phyloP scores from a whole-genome alignment of 495 filamentous ascomycete species.

The Annulohypoxylon moriforme region DNA sequence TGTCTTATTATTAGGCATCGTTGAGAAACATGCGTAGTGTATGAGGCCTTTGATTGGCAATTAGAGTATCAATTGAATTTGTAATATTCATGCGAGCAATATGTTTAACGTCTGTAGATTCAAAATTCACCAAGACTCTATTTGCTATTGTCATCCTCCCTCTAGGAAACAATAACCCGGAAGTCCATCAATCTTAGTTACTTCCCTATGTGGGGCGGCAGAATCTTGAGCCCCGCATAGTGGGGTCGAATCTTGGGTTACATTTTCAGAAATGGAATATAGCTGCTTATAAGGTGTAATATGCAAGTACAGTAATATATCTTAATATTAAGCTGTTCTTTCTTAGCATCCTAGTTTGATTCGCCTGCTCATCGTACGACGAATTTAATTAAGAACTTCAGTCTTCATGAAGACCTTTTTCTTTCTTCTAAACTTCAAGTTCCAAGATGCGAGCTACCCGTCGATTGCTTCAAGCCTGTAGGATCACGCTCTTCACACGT shows the following conservation, averaged over 20 bases:
- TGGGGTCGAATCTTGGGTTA: neutral
- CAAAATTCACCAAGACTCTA: neutral
- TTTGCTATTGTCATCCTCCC: neutral
- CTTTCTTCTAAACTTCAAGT: neutral
- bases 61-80: neutral
- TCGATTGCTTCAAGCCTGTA: constrained; percentile 66
- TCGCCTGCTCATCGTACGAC: neutral
- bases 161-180: neutral
- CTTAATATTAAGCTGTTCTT: neutral
- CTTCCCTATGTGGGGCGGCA: constrained; percentile 6
- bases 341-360: too few relatives aligned
- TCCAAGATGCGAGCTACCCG: constrained; percentile 53
- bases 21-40: neutral
- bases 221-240: constrained; percentile 19
- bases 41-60: neutral
- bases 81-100: neutral
- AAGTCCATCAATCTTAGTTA: neutral
- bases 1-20: neutral
- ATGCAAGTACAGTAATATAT: neutral
- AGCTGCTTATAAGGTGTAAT: neutral
- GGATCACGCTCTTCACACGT: constrained; percentile 86
- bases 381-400: neutral
- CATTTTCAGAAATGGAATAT: neutral
- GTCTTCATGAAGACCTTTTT: neutral
- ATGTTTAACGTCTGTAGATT: neutral